These are phyloP conservation scores for Paracoccidioides lutzii DNA, from an alignment of 2,329 filamentous ascomycete species.

Conservation along the genomic window DNA sequence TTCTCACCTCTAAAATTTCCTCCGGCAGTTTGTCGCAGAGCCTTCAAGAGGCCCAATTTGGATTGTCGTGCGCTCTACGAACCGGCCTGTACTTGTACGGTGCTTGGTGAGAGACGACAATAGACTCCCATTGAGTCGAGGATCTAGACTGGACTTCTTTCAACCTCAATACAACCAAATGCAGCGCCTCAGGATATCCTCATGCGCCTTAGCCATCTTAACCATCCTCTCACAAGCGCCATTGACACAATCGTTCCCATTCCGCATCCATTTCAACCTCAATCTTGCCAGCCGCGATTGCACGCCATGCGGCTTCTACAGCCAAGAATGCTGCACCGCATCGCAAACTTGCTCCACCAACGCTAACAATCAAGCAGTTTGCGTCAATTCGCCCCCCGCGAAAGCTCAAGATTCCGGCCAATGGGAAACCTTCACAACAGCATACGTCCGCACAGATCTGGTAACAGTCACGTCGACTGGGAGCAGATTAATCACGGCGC, in stretches of 20 bases:
- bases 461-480: slow-evolving; percentile 42
- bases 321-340: slow-evolving; percentile 38
- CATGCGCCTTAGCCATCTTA: slow-evolving; percentile 7
- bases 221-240: slow-evolving; percentile 18
- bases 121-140: neutral
- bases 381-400: slow-evolving; percentile 19
- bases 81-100: neutral
- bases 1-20: neutral
- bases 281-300: slow-evolving; percentile 21
- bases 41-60: neutral
- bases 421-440: slow-evolving; percentile 47
- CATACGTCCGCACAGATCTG: slow-evolving; percentile 41
- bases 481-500: slow-evolving; percentile 30
- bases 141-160: neutral
- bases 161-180: neutral
- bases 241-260: slow-evolving; percentile 20
- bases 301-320: slow-evolving; percentile 41
- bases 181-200: neutral
- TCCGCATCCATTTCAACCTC: slow-evolving; percentile 14
- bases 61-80: neutral
- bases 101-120: neutral
- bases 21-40: neutral
- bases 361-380: slow-evolving; percentile 36
- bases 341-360: slow-evolving; percentile 39
- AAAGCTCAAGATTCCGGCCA: slow-evolving; percentile 19